phyloP scores from a whole-genome alignment of 306 rosid genomes.

The Pueraria montana region DNA sequence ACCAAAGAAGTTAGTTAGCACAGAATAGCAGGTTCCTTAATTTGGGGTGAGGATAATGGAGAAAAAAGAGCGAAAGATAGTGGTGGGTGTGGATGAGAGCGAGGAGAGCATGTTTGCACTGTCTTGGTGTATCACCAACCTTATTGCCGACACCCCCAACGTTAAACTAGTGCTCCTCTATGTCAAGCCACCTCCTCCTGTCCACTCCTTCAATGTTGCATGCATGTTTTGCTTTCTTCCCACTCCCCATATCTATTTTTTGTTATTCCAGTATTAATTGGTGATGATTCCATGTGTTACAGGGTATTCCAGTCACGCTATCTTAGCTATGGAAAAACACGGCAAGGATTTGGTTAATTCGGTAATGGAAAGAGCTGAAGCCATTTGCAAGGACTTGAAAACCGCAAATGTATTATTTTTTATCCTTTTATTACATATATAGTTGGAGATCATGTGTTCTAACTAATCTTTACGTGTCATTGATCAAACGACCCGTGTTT shows the following conservation, averaged over 20 bases:
- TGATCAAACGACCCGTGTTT: too few relatives aligned
- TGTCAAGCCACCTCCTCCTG: conserved; percentile 75
- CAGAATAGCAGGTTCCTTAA: too few relatives aligned
- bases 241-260: background rate
- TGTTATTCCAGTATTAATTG: too few relatives aligned
- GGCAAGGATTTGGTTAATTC: conserved; percentile 59
- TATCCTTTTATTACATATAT: too few relatives aligned
- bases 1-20: too few relatives aligned
- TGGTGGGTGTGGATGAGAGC: conserved; percentile 90
- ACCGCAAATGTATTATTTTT: too few relatives aligned
- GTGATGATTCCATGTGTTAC: background rate
- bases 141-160: conserved; percentile 52
- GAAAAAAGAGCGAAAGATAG: conserved; percentile 44
- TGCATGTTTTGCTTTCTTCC: conserved; percentile 43
- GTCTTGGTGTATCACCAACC: conserved; percentile 73
- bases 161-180: conserved; percentile 74
- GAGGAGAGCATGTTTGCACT: conserved; percentile 83
- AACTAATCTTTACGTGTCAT: too few relatives aligned
- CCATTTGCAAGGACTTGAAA: conserved; percentile 50
- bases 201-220: conserved; percentile 58
- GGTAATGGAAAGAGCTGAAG: conserved; percentile 75
- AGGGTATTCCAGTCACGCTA: conserved; percentile 61
- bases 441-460: too few relatives aligned
- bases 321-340: conserved; percentile 63
- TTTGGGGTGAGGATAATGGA: conserved; percentile 20